Percentiles rank a stretch among this genome's conserved stretches.
Evolutionary conservation across 345 rosid genomes (phyloP).

Genomic region (Erysimum cheiranthoides): DNA sequence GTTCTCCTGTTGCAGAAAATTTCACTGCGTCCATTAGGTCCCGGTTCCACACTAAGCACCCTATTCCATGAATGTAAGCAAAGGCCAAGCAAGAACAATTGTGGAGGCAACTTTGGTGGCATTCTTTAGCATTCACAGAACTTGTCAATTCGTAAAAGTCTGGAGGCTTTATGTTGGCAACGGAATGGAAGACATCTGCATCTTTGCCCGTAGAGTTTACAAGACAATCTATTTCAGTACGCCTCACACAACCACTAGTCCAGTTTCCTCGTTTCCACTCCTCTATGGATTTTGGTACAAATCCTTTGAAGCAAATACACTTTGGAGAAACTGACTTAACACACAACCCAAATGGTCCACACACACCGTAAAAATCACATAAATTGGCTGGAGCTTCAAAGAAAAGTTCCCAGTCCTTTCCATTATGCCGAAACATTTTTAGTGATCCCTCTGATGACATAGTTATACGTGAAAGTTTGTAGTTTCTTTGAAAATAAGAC

Average conservation of each 20-base stretch:
- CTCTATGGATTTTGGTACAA: constrained; percentile 15
- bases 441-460: constrained; percentile 19
- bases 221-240: constrained; percentile 1
- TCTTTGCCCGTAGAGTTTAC: not conserved
- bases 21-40: constrained; percentile 16
- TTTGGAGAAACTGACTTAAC: not conserved
- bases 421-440: not conserved
- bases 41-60: constrained; percentile 22
- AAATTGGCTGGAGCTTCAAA: not conserved
- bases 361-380: constrained; percentile 9
- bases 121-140: not conserved
- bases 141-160: constrained; percentile 4
- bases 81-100: constrained; percentile 39
- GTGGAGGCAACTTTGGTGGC: constrained; percentile 6
- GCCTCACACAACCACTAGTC: constrained; percentile 32
- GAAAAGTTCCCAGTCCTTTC: not conserved
- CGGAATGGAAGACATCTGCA: constrained; percentile 1
- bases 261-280: constrained; percentile 34
- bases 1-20: not conserved
- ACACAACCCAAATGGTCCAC: constrained; percentile 43
- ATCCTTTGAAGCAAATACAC: constrained; percentile 34
- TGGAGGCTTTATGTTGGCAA: constrained; percentile 22
- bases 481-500: not conserved
- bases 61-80: constrained; percentile 9
- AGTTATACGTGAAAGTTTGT: not conserved